Evolutionary conservation across 1,284 basidiomycete species (phyloP).

Genomic region (Melampsora americana): DNA sequence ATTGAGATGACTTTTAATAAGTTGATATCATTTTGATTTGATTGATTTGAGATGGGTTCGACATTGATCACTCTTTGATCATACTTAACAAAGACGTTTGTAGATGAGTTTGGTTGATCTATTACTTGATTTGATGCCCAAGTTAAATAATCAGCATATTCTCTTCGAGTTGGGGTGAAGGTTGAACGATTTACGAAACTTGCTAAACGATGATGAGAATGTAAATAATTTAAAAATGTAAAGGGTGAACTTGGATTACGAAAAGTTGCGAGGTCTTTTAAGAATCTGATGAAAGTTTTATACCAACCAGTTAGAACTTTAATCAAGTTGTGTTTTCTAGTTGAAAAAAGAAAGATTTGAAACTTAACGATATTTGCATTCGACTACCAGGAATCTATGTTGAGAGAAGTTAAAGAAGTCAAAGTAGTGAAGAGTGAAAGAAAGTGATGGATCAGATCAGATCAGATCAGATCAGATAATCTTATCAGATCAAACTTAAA

Average conservation of each 20-base stretch:
- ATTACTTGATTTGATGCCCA: constrained; percentile 58
- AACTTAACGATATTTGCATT: constrained; percentile 60
- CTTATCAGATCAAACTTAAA: not conserved
- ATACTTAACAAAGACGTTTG: constrained; percentile 54
- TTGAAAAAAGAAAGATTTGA: not conserved
- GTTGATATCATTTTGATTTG: constrained; percentile 51
- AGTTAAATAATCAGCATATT: constrained; percentile 63
- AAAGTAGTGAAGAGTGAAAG: not conserved
- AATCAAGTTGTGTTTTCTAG: not conserved
- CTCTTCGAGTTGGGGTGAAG: constrained; percentile 56
- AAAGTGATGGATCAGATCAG: not conserved
- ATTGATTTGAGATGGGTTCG: constrained; percentile 41
- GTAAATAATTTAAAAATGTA: constrained; percentile 63
- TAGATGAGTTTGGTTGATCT: constrained; percentile 44
- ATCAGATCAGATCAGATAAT: not conserved
- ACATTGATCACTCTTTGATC: constrained; percentile 59
- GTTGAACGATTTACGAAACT: constrained; percentile 57
- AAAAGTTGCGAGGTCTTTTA: constrained; percentile 64
- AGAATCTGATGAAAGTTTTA: constrained; percentile 56
- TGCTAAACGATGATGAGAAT: constrained; percentile 58
- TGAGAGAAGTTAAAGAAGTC: too few relatives aligned
- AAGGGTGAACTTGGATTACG: constrained; percentile 62
- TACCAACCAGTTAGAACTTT: not conserved
- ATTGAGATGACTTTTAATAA: constrained; percentile 20
- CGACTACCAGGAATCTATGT: constrained; percentile 58